A percentile compares a stretch with the other conserved stretches of the same genome.
These are phyloP conservation scores for Claviceps pusilla DNA, from an alignment of 2,329 filamentous ascomycete species.

Conservation along the genomic window DNA sequence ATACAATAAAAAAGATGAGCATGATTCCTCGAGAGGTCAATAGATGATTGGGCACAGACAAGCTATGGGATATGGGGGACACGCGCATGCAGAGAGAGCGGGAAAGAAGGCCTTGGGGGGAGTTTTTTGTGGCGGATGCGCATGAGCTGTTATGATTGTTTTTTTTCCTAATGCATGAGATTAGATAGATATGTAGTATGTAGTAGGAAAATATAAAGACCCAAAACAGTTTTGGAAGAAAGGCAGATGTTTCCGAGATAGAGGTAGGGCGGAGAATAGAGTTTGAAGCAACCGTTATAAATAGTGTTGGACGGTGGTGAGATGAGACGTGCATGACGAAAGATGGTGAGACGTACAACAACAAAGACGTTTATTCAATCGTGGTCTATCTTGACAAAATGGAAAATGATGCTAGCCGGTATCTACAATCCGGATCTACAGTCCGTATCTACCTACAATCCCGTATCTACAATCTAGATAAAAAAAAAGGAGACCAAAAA, in stretches of 20 bases:
- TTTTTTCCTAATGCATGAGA: background rate
- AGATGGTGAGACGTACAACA: background rate
- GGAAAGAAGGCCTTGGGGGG: background rate
- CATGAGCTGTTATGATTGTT: background rate
- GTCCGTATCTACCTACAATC: too few species aligned
- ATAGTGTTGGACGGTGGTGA: too few species aligned
- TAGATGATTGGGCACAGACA: too few species aligned
- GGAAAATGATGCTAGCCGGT: background rate
- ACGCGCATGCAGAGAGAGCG: background rate
- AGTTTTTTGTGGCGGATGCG: background rate
- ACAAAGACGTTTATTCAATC: background rate
- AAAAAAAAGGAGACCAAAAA: background rate
- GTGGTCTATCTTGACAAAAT: background rate
- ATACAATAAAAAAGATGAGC: too few species aligned
- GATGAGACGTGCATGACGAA: too few species aligned
- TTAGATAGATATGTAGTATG: background rate
- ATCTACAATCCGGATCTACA: background rate
- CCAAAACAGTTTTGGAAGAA: background rate
- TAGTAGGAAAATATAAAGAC: background rate
- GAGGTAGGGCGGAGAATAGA: too few species aligned
- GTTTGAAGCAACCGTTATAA: too few species aligned
- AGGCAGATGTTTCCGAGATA: too few species aligned
- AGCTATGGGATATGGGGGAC: background rate
- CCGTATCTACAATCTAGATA: background rate
- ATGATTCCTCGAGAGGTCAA: too few species aligned